A percentile compares a stretch with the other conserved stretches of the same genome.
Conservation (phyloP, 1,284 basidiomycete species). For the Cutaneotrichosporon mucoides region DNA sequence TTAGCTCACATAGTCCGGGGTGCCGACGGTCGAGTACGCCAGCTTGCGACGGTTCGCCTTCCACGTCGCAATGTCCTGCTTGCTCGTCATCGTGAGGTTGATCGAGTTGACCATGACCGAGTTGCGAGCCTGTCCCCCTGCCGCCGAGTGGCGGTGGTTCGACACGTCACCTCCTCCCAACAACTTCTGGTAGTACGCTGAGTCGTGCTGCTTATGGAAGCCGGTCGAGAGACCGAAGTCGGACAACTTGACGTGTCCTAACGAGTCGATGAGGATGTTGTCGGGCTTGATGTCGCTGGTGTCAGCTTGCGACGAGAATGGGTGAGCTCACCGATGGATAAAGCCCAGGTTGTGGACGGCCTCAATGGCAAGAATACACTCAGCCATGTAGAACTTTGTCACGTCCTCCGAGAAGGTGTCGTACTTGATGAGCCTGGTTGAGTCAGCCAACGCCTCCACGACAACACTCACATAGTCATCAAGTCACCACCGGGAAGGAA, state of each 20-base stretch:
- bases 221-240: conserved; percentile 94
- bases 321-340: conserved; percentile 87
- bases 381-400: conserved; percentile 98
- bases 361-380: conserved; percentile 95
- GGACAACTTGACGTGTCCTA: conserved; percentile 90
- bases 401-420: conserved; percentile 99
- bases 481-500: conserved; percentile 96
- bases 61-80: conserved; percentile 96
- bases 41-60: conserved; percentile 96
- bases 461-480: conserved; percentile 59
- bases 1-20: conserved; percentile 87
- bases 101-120: conserved; percentile 95
- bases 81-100: conserved; percentile 86
- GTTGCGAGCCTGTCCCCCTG: conserved; percentile 58
- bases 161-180: conserved; percentile 59
- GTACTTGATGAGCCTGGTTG: conserved; percentile 97
- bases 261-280: conserved; percentile 93
- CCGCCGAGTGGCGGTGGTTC: conserved; percentile 25
- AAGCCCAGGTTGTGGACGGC: conserved; percentile 98
- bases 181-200: conserved; percentile 88
- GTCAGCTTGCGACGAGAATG: no score
- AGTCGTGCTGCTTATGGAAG: conserved; percentile 91
- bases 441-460: not conserved
- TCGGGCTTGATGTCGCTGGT: conserved; percentile 91
- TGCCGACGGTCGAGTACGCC: conserved; percentile 97